Evolutionary conservation across 164 flowering plant species (phyloP).

Genomic region (Cinnamomum chago): DNA sequence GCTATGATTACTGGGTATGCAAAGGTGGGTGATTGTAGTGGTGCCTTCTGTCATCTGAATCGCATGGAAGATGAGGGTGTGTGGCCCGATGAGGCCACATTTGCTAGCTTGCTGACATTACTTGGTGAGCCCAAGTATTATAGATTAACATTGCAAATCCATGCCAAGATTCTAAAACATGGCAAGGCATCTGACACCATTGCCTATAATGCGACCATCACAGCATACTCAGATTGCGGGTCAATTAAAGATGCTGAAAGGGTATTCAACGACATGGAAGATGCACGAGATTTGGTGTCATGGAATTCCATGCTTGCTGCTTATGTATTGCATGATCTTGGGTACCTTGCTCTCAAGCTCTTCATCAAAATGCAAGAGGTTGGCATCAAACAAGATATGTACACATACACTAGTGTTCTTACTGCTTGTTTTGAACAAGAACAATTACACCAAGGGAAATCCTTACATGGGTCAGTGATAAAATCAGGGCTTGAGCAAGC

Average conservation of each 20-base stretch:
- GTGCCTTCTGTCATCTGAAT: constrained; percentile 41
- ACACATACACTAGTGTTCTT: constrained; percentile 60
- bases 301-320: constrained; percentile 87
- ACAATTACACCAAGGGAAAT: constrained; percentile 39
- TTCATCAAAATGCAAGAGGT: constrained; percentile 47
- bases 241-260: constrained; percentile 46
- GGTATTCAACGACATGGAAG: constrained; percentile 41
- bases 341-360: constrained; percentile 36
- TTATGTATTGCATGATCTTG: constrained; percentile 37
- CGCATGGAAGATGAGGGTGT: constrained; percentile 57
- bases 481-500: constrained; percentile 54
- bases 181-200: constrained; percentile 38
- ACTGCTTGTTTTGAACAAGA: constrained; percentile 55
- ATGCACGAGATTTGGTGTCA: constrained; percentile 51
- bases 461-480: constrained; percentile 60
- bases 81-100: constrained; percentile 62
- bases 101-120: constrained; percentile 62
- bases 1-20: constrained; percentile 60
- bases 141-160: constrained; percentile 44
- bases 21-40: constrained; percentile 30
- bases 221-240: constrained; percentile 69
- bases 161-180: constrained; percentile 49
- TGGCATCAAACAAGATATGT: constrained; percentile 61
- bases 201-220: constrained; percentile 59
- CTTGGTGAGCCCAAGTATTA: constrained; percentile 37